A percentile compares a stretch with the other conserved stretches of the same genome.
These are phyloP conservation scores for Cornus controversa DNA, from an alignment of 148 eudicot genomes.

Conservation along the genomic window DNA sequence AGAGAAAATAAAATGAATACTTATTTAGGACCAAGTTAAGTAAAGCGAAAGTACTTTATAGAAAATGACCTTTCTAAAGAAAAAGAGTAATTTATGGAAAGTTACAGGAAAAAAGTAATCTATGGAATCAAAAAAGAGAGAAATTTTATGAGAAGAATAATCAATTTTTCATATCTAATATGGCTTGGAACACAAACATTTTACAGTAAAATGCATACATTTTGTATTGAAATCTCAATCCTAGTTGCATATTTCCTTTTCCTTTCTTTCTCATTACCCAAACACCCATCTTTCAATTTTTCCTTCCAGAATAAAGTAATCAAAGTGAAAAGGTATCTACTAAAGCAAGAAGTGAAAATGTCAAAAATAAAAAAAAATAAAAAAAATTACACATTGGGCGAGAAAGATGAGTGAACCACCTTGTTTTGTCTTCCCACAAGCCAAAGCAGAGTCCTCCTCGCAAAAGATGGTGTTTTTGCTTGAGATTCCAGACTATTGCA, in stretches of 20 bases:
- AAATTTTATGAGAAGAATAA: neutral
- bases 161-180: neutral
- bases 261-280: neutral
- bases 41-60: neutral
- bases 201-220: neutral
- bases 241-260: neutral
- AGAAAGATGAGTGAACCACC: constrained; percentile 58
- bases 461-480: constrained; percentile 50
- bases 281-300: neutral
- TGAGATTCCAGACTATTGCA: constrained; percentile 58
- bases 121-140: neutral
- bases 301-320: neutral
- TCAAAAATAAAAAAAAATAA: neutral
- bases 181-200: neutral
- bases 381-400: constrained; percentile 42
- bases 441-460: constrained; percentile 77
- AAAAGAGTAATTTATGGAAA: too few species aligned
- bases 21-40: neutral
- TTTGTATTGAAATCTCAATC: neutral
- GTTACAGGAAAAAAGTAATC: too few species aligned
- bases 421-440: constrained; percentile 76
- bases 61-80: too few species aligned
- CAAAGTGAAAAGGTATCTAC: neutral
- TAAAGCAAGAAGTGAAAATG: neutral
- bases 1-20: neutral